These are phyloP conservation scores for Penicillium mononematosum DNA, from an alignment of 495 filamentous ascomycete species.

Conservation along the genomic window DNA sequence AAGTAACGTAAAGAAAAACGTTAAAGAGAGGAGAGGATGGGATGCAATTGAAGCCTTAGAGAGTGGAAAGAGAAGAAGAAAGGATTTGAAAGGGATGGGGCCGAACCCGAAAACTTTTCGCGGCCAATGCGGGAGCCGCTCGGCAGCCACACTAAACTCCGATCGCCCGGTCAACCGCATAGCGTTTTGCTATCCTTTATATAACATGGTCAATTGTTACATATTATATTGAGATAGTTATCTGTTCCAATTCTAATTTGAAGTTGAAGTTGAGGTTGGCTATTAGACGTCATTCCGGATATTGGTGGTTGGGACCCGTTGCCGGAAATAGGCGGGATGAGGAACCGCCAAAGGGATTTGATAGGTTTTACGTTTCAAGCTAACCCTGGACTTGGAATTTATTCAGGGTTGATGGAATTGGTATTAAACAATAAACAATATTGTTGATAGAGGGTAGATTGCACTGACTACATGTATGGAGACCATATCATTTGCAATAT, in stretches of 20 bases:
- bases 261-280: neutral
- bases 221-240: neutral
- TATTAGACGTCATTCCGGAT: neutral
- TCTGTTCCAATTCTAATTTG: neutral
- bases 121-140: slow-evolving; percentile 35
- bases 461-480: neutral
- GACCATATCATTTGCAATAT: neutral
- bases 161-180: slow-evolving; percentile 35
- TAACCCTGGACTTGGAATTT: neutral
- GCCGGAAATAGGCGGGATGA: slow-evolving; percentile 7
- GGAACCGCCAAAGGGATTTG: neutral
- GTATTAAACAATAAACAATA: too few species aligned
- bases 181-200: neutral
- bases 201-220: neutral
- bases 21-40: slow-evolving; percentile 21
- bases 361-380: neutral
- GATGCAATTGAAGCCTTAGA: slow-evolving; percentile 20
- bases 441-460: too few species aligned
- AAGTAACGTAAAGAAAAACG: slow-evolving; percentile 21
- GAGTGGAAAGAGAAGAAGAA: slow-evolving; percentile 21
- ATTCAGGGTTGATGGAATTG: neutral
- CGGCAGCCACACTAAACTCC: slow-evolving; percentile 25
- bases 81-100: slow-evolving; percentile 41
- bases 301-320: neutral
- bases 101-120: slow-evolving; percentile 37